phyloP scores from a whole-genome alignment of 2,329 filamentous ascomycete genomes.

The Beauveria sp. region DNA sequence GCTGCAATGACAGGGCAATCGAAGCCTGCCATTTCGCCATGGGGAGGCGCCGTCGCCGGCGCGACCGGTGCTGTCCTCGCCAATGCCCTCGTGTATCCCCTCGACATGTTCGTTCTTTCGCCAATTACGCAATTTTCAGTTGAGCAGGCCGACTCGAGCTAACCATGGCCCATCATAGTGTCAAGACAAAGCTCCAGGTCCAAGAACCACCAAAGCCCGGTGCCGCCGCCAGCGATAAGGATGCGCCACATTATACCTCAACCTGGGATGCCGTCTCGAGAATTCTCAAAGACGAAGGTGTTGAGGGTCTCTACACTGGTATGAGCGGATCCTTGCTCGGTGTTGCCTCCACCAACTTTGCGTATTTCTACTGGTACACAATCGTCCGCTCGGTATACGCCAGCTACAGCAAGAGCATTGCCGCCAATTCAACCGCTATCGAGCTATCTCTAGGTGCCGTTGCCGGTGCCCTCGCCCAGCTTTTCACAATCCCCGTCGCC shows the following conservation, averaged over 20 bases:
- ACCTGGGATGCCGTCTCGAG: constrained; percentile 83
- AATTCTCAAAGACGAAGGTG: constrained; percentile 73
- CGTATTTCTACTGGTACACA: constrained; percentile 99
- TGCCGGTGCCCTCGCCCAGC: constrained; percentile 82
- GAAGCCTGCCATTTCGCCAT: constrained; percentile 74
- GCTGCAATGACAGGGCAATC: constrained; percentile 45
- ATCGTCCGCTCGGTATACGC: constrained; percentile 76
- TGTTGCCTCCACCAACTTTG: constrained; percentile 96
- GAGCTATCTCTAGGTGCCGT: constrained; percentile 81
- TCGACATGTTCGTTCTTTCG: constrained; percentile 71
- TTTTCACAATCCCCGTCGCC: constrained; percentile 94
- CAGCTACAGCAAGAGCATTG: constrained; percentile 42
- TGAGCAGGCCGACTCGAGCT: not conserved
- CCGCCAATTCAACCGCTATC: constrained; percentile 64
- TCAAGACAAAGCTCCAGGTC: constrained; percentile 94
- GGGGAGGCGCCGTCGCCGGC: constrained; percentile 88
- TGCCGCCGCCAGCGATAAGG: constrained; percentile 35
- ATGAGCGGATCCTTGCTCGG: constrained; percentile 81
- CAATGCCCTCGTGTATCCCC: constrained; percentile 89
- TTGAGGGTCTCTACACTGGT: constrained; percentile 78
- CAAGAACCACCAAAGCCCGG: constrained; percentile 62
- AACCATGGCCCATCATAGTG: constrained; percentile 42
- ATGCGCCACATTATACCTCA: constrained; percentile 68
- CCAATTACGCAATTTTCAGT: constrained; percentile 4
- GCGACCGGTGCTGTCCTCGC: constrained; percentile 89